Percentiles rank a stretch among this genome's conserved stretches.
Evolutionary conservation across 352 stramenopile species (phyloP).

Genomic region (Phytophthora litchii): DNA sequence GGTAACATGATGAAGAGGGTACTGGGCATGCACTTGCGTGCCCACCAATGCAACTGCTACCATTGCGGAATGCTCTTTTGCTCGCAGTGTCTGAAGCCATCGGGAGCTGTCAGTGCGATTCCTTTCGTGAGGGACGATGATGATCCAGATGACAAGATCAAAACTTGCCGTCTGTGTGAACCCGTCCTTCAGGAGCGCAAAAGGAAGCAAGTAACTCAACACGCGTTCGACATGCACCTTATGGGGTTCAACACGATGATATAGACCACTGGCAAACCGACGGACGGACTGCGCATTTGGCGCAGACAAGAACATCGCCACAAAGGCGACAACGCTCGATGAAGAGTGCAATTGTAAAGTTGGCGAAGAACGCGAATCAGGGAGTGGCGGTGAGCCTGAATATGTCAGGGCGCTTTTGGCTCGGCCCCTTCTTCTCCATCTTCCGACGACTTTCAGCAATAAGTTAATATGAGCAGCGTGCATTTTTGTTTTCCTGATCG

Average conservation of each 20-base stretch:
- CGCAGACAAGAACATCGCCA: slow-evolving; percentile 27
- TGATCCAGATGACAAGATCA: slow-evolving; percentile 53
- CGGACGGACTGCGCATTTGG: slow-evolving; percentile 27
- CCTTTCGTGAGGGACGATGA: slow-evolving; percentile 64
- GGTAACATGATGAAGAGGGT: slow-evolving; percentile 65
- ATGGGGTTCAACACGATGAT: slow-evolving; percentile 49
- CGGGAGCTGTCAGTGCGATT: slow-evolving; percentile 49
- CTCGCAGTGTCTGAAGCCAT: slow-evolving; percentile 62
- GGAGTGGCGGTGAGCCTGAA: slow-evolving; percentile 24
- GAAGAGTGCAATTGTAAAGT: slow-evolving; percentile 33
- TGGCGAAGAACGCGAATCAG: slow-evolving; percentile 26
- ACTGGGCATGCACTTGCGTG: slow-evolving; percentile 47
- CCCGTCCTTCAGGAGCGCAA: slow-evolving; percentile 62
- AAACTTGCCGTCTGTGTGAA: slow-evolving; percentile 72
- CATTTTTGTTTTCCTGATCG: slow-evolving; percentile 24
- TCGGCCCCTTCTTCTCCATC: slow-evolving; percentile 26
- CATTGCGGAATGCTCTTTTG: slow-evolving; percentile 84
- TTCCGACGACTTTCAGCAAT: slow-evolving; percentile 29
- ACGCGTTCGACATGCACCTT: slow-evolving; percentile 61
- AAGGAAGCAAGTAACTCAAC: slow-evolving; percentile 55
- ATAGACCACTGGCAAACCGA: slow-evolving; percentile 22
- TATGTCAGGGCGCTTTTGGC: slow-evolving; percentile 24
- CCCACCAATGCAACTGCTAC: slow-evolving; percentile 80
- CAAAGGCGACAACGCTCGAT: slow-evolving; percentile 30
- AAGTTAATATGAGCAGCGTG: slow-evolving; percentile 44